Base-by-base conservation (phyloP, 352 stramenopile species). In the Phytophthora hybrid region DNA sequence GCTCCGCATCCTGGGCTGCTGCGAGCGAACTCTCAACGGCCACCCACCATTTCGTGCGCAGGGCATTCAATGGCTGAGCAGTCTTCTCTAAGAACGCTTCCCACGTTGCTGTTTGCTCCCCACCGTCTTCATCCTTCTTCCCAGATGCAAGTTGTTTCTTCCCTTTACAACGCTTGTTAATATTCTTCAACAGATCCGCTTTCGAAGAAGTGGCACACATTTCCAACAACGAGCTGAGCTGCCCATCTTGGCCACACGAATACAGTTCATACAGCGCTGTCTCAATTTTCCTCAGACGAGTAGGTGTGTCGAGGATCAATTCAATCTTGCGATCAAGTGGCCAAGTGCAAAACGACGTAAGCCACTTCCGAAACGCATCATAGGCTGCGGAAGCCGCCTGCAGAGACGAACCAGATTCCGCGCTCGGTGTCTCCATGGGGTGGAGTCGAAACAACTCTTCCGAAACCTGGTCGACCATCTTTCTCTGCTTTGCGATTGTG, bases 1-100 rank as follows among this genome's bases (percentile, higher is more conserved):
- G 14, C 8, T 29, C 9, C 3, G 13, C 49, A 1, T 41, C 16
- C 31, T 63, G 57, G 5, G 14, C 70, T 13, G n/a, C 51, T 26
- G 26, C 49, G 39, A 81, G 41, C 9, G 19, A 29, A 21, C 44
- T 69, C 21, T 81, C 63, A 26, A 84, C 46, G 0, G 66, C 71
- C 41, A 64, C 34, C 59, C 69, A 73, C 77, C 80, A 87, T 34
- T 79, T 77, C 6, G 46, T 41, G 18, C 61, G 72, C 59, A 87
- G 41, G 0, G 23, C 7, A 16, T 6, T 31, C 59, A 84, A 56
- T 1, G 72, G 21, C 32, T 65, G 57, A 10, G 59, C 57, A 29
- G 78, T 61, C 58, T 29, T 55, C 5, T 49, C 34, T 51, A 39
- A 53, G 19, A 81, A 78, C 1, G 19, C 10, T 47, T 68, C 29